These are phyloP conservation scores for Gossypium armourianum DNA, from an alignment of 441 rosid species.

Conservation along the genomic window DNA sequence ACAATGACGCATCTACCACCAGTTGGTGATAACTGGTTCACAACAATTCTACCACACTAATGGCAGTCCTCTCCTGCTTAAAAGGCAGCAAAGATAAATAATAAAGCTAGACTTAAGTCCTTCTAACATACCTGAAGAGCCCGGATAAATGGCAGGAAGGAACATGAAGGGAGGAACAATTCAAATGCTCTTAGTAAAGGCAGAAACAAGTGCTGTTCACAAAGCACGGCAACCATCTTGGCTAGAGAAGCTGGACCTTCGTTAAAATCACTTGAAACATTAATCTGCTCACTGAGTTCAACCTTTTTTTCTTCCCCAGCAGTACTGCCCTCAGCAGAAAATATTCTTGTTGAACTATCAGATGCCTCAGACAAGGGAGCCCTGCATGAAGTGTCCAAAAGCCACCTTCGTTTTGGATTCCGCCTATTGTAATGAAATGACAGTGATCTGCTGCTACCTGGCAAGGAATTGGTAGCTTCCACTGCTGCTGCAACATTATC, in stretches of 20 bases:
- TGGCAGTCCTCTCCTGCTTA: constrained; percentile 5
- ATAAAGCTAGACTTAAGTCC: constrained; percentile 13
- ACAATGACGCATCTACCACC: neutral
- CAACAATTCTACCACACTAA: constrained; percentile 2
- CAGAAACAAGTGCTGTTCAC: constrained; percentile 81
- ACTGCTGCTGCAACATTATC: constrained; percentile 80
- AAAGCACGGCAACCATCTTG: constrained; percentile 90
- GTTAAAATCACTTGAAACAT: constrained; percentile 37
- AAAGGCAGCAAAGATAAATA: constrained; percentile 19
- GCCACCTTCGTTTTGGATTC: constrained; percentile 80
- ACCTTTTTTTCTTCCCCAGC: constrained; percentile 39
- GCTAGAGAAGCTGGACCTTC: constrained; percentile 63
- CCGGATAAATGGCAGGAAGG: constrained; percentile 80
- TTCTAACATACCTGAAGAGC: constrained; percentile 81
- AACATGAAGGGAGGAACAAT: constrained; percentile 92
- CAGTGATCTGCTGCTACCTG: constrained; percentile 41
- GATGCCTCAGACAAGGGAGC: constrained; percentile 32
- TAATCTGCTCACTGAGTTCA: constrained; percentile 32
- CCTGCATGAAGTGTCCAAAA: constrained; percentile 43
- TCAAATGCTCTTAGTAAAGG: constrained; percentile 96
- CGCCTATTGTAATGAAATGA: constrained; percentile 76
- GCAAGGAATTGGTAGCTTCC: constrained; percentile 61
- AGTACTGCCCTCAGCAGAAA: constrained; percentile 27
- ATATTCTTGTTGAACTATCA: constrained; percentile 29
- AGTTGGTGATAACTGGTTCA: constrained; percentile 4